Evolutionary conservation across 2,329 filamentous ascomycete genomes (phyloP).

Genomic region (Diplodia scrobiculata): DNA sequence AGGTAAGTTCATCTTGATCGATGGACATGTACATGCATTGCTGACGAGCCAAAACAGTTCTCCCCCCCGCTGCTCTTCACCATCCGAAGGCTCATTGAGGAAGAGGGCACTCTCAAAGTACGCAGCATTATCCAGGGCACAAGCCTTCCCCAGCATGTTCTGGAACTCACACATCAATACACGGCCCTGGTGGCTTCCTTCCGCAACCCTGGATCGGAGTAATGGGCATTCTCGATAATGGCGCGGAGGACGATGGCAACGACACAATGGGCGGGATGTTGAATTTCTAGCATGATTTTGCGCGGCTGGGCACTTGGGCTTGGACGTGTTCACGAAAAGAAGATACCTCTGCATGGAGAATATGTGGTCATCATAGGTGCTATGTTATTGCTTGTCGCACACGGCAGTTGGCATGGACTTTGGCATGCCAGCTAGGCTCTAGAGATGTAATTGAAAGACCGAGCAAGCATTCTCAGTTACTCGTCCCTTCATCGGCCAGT

Average conservation of each 20-base stretch:
- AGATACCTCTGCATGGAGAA: slow-evolving; percentile 26
- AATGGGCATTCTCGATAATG: not conserved
- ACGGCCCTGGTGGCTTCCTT: slow-evolving; percentile 93
- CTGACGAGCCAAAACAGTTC: slow-evolving; percentile 59
- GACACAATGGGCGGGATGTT: not conserved
- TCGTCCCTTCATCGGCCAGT: not conserved
- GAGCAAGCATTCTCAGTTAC: not conserved
- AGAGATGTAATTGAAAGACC: slow-evolving; percentile 9
- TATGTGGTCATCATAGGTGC: slow-evolving; percentile 2
- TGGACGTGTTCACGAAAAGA: slow-evolving; percentile 21
- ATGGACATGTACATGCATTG: slow-evolving; percentile 3
- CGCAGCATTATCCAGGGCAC: slow-evolving; percentile 96
- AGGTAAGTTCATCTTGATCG: slow-evolving; percentile 56
- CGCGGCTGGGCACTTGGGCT: slow-evolving; percentile 15
- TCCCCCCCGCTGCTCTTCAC: slow-evolving; percentile 86
- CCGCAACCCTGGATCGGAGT: slow-evolving; percentile 85
- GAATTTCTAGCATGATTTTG: slow-evolving; percentile 15
- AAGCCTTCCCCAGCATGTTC: slow-evolving; percentile 85
- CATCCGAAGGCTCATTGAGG: slow-evolving; percentile 90
- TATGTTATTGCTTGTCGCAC: slow-evolving; percentile 2
- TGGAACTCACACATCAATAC: slow-evolving; percentile 95
- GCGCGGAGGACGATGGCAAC: not conserved
- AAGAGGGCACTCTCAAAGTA: slow-evolving; percentile 96
- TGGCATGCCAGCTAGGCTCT: slow-evolving; percentile 1
- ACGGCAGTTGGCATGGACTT: slow-evolving; percentile 8